These are phyloP conservation scores for Rubroboletus satanas DNA, from an alignment of 768 basidiomycete genomes.

Conservation along the genomic window DNA sequence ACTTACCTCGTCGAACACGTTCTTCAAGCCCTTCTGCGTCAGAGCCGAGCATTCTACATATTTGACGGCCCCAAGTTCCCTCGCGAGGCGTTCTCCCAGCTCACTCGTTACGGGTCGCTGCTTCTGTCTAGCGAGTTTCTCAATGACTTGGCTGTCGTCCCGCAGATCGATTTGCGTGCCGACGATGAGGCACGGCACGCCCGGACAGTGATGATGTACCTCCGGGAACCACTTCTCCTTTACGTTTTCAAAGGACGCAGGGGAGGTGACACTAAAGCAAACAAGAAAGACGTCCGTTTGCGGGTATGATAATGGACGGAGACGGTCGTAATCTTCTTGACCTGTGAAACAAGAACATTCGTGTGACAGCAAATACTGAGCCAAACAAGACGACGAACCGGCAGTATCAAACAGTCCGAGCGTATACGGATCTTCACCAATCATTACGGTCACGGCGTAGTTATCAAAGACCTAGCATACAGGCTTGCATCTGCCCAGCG, in stretches of 20 bases:
- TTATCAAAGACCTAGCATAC: conserved; percentile 82
- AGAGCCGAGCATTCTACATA: conserved; percentile 99
- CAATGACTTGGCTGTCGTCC: conserved; percentile 88
- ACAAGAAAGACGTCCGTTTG: conserved; percentile 99
- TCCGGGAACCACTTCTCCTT: conserved; percentile 99
- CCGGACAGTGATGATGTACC: conserved; percentile 99
- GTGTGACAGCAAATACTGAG: background rate
- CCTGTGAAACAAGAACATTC: conserved; percentile 43
- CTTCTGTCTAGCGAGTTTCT: conserved; percentile 95
- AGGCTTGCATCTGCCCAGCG: conserved; percentile 16
- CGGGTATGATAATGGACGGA: conserved; percentile 98
- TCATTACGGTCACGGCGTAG: conserved; percentile 99
- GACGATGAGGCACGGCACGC: conserved; percentile 98
- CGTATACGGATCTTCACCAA: conserved; percentile 99
- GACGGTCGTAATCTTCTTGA: conserved; percentile 99
- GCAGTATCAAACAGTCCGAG: conserved; percentile 98
- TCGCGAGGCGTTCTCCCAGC: conserved; percentile 90
- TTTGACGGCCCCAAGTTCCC: conserved; percentile 97
- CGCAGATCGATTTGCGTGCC: conserved; percentile 97
- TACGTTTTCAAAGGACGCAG: conserved; percentile 99
- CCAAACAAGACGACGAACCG: conserved; percentile 51
- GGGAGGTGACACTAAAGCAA: conserved; percentile 98
- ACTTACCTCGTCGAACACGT: conserved; percentile 98
- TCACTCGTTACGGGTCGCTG: conserved; percentile 88
- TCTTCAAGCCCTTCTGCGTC: conserved; percentile 99